A percentile compares a stretch with the other conserved stretches of the same genome.
Conservation (phyloP, 441 rosid species). For the Aquilaria agallochum region DNA sequence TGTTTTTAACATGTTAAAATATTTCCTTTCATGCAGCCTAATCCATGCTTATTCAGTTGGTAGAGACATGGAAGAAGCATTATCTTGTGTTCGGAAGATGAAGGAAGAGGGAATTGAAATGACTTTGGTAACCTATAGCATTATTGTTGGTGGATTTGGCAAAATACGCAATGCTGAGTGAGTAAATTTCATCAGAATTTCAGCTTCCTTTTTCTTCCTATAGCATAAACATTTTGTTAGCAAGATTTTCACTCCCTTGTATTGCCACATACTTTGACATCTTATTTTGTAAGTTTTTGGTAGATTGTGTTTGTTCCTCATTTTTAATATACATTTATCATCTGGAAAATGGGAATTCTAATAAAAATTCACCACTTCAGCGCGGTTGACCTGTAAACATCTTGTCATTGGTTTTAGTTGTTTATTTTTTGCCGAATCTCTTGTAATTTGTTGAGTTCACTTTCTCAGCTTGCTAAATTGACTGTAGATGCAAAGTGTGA, state of each 20-base stretch:
- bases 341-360: too few relatives aligned
- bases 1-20: conserved; percentile 23
- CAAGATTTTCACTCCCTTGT: too few relatives aligned
- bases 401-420: too few relatives aligned
- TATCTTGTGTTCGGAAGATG: conserved; percentile 92
- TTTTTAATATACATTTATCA: too few relatives aligned
- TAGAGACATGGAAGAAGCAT: conserved; percentile 97
- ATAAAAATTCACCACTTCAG: too few relatives aligned
- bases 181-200: conserved; percentile 27
- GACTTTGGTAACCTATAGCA: conserved; percentile 87
- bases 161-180: conserved; percentile 77
- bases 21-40: conserved; percentile 87
- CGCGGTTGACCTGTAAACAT: too few relatives aligned
- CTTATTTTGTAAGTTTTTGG: neutral
- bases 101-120: conserved; percentile 81
- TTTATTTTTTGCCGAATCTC: too few relatives aligned
- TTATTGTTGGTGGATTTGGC: conserved; percentile 84
- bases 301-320: neutral
- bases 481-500: too few relatives aligned
- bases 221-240: too few relatives aligned
- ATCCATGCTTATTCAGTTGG: conserved; percentile 98
- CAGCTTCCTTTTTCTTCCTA: neutral
- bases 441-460: too few relatives aligned
- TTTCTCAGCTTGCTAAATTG: too few relatives aligned
- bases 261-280: too few relatives aligned